Percentiles rank a stretch among this genome's conserved stretches.
phyloP scores from a whole-genome alignment of 2,329 filamentous ascomycete genomes.

The Drechslera avenae region DNA sequence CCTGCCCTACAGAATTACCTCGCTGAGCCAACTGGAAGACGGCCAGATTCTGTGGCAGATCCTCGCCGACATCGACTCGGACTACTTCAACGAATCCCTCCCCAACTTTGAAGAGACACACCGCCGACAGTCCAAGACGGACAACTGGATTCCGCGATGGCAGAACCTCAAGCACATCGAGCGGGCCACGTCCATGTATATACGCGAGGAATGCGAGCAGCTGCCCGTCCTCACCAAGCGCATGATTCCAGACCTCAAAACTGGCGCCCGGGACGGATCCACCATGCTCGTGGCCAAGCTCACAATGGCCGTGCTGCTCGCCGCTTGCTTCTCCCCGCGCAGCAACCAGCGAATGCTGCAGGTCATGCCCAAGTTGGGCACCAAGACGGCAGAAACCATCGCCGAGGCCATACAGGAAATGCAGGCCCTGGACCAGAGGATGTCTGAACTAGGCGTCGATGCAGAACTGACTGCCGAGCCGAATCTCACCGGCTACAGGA shows the following conservation, averaged over 20 bases:
- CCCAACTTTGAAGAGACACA: slow-evolving; percentile 52
- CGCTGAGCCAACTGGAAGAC: slow-evolving; percentile 53
- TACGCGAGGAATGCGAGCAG: slow-evolving; percentile 53
- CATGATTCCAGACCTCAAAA: slow-evolving; percentile 55
- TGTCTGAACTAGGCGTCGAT: slow-evolving; percentile 45
- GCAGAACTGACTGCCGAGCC: slow-evolving; percentile 44
- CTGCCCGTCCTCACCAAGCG: slow-evolving; percentile 47
- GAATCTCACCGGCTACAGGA: slow-evolving; percentile 39
- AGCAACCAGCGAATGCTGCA: slow-evolving; percentile 56
- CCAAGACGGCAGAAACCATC: slow-evolving; percentile 45
- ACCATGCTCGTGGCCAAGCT: slow-evolving; percentile 50
- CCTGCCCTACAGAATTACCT: slow-evolving; percentile 42
- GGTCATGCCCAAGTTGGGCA: slow-evolving; percentile 47
- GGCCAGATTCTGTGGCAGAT: slow-evolving; percentile 56
- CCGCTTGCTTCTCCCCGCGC: slow-evolving; percentile 54
- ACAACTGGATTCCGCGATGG: slow-evolving; percentile 59
- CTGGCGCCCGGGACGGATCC: slow-evolving; percentile 53
- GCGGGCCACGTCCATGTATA: slow-evolving; percentile 55
- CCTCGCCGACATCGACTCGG: slow-evolving; percentile 53
- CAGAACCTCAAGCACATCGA: slow-evolving; percentile 60
- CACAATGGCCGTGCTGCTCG: slow-evolving; percentile 56
- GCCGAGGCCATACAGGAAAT: slow-evolving; percentile 50
- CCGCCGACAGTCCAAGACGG: slow-evolving; percentile 42
- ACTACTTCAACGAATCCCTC: slow-evolving; percentile 56
- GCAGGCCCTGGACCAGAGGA: slow-evolving; percentile 43